Percentiles rank a stretch among this genome's conserved stretches.
phyloP scores from a whole-genome alignment of 2,329 filamentous ascomycete species.

The Tolypocladium album region DNA sequence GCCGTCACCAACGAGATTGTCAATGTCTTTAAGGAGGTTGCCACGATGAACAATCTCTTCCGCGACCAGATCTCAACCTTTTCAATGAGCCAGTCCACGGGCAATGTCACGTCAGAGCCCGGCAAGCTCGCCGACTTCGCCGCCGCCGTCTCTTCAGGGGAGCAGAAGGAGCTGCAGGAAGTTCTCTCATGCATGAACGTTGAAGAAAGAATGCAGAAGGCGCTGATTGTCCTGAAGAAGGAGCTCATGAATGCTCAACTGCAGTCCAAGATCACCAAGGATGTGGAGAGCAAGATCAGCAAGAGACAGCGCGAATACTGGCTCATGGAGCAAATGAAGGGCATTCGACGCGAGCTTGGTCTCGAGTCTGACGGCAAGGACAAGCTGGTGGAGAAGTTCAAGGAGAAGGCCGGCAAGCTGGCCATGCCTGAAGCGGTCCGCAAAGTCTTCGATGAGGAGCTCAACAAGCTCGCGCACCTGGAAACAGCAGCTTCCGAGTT shows the following conservation, averaged over 20 bases:
- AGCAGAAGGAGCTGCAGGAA: constrained; percentile 84
- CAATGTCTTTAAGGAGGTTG: constrained; percentile 97
- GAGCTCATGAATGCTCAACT: constrained; percentile 97
- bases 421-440: constrained; percentile 95
- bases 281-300: constrained; percentile 94
- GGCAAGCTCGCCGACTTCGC: constrained; percentile 95
- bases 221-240: constrained; percentile 87
- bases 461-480: constrained; percentile 92
- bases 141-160: constrained; percentile 89
- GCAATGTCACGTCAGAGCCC: constrained; percentile 90
- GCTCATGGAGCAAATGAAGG: constrained; percentile 99
- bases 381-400: constrained; percentile 94
- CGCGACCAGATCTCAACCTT: constrained; percentile 96
- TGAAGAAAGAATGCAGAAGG: constrained; percentile 85
- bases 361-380: constrained; percentile 98
- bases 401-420: constrained; percentile 84
- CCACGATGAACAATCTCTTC: constrained; percentile 87
- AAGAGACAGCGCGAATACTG: constrained; percentile 97
- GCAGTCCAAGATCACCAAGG: constrained; percentile 94
- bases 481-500: constrained; percentile 96
- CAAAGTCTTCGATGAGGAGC: constrained; percentile 96
- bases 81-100: constrained; percentile 86
- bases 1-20: constrained; percentile 96
- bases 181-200: constrained; percentile 83
- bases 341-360: constrained; percentile 86